A percentile compares a stretch with the other conserved stretches of the same genome.
Evolutionary conservation across 805 yeast species (phyloP).

Genomic region (Cyberlindnera meyerae): DNA sequence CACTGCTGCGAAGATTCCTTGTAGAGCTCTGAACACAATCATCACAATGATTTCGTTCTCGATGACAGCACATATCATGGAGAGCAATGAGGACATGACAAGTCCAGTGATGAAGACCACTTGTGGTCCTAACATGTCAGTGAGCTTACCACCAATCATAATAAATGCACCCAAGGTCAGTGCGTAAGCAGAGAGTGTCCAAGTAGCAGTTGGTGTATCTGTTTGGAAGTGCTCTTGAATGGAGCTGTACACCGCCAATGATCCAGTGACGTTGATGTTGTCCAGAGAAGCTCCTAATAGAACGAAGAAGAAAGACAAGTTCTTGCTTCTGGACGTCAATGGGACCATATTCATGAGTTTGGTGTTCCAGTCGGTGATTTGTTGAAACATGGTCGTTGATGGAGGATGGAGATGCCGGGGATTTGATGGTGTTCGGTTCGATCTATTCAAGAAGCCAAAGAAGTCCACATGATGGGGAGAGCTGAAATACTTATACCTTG

Average conservation of each 20-base stretch:
- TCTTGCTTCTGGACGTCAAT: not conserved
- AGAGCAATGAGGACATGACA: slow-evolving; percentile 21
- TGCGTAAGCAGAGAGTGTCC: slow-evolving; percentile 41
- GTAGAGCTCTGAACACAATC: slow-evolving; percentile 40
- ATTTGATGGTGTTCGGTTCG: too few relatives aligned
- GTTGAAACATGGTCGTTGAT: not conserved
- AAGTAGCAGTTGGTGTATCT: slow-evolving; percentile 28
- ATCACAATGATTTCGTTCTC: slow-evolving; percentile 30
- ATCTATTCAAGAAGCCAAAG: too few relatives aligned
- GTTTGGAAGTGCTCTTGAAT: slow-evolving; percentile 5
- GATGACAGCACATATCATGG: slow-evolving; percentile 34
- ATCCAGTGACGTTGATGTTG: slow-evolving; percentile 10
- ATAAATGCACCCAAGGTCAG: slow-evolving; percentile 41
- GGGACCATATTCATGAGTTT: not conserved
- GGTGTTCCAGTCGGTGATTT: not conserved
- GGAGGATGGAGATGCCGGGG: too few relatives aligned
- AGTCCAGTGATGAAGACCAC: slow-evolving; percentile 25
- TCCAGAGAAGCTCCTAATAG: slow-evolving; percentile 7
- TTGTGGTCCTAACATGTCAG: slow-evolving; percentile 35
- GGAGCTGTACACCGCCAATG: slow-evolving; percentile 3
- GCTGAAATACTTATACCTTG: too few relatives aligned
- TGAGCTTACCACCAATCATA: slow-evolving; percentile 35
- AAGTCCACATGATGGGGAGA: too few relatives aligned
- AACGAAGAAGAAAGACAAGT: slow-evolving; percentile 1
- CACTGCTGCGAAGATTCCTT: slow-evolving; percentile 39